Evolutionary conservation across 2,329 filamentous ascomycete species (phyloP), one percentile per base, ranked within the genome.

Genomic region (Calonectria leucothoes): DNA sequence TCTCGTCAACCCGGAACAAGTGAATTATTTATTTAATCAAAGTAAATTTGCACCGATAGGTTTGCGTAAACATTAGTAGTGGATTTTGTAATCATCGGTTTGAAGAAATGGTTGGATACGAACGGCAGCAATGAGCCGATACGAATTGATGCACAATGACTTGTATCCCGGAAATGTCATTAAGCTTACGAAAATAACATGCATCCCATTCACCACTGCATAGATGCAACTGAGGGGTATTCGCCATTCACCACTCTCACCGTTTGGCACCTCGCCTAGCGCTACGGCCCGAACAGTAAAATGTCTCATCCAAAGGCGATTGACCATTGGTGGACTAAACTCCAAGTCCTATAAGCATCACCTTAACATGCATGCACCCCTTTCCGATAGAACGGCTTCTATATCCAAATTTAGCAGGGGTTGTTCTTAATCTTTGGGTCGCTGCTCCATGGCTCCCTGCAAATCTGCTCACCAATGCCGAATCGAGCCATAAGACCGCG

Each of bases 401-500:
- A 61, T 61, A 61, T 39, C 55, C 37, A 8, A 27, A 61, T 61
- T 61, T 8, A 37, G 55, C 33, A 61, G 55, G 55, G 55, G 55
- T 39, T 27, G 23, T 61, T 25, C 55, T 61, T 35, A 39, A 37
- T 61, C 55, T n/a, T 39, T 25, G 33, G 15, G 55, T 11, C 25
- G 23, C 55, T 23, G 33, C 55, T 33, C 33, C 35, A 35, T 37
- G 23, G 6, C 33, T 39, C 55, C 55, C 55, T 61, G 55, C 7
- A 39, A 61, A 61, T 61, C 55, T 71, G 55, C 55, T 71, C 55
- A 63, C 25, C 14, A n/a, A 14, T 25, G n/a, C 68, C 68, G 6
- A 70, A 70, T 71, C 5, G 27, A 49, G 70, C n/a, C 35, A 31
- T 39, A 37, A 27, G 45, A 63, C 64, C 70, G 64, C 27, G 49